Base-by-base conservation (phyloP, 495 filamentous ascomycete species). In the Aspergillus sclerotioniger region DNA sequence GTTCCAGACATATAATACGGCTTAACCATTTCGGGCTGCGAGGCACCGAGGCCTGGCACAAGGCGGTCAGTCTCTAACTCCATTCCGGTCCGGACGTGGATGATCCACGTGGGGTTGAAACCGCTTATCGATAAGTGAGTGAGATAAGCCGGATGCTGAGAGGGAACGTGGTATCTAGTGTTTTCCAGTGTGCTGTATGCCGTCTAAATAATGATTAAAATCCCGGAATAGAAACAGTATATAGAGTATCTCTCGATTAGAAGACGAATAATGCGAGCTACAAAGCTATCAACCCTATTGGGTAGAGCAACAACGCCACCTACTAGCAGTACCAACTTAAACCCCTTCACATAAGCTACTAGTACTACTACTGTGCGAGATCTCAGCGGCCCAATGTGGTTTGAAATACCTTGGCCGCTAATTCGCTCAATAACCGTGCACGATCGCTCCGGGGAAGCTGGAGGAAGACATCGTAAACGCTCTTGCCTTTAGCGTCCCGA, bases 401-500 rank as follows among this genome's bases (percentile, higher is more conserved):
- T 54, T 77, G 76, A 46, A 92, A 88, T 2, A 91, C 82, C 70
- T 86, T 89, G 19, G 86, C 84, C 15, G 89, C 88, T 56, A 92
- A 69, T 72, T 89, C 85, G 67, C 85, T 88, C 51, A 92, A 72
- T 64, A 98, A 71, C 76, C 84, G 85, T 33, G 90, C 83, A 63
- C 89, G 87, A 66, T 96, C 92, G 31, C 72, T 75, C 71, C 88
- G 86, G 57, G 92, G 92, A 64, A 98, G 71, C 58, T 96, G 90
- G 66, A 82, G 51, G 62, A 93, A 98, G 21, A 96, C 94, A 44
- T 84, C 82, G 76, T 95, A 98, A 19, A 98, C 95, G 74, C 89
- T 94, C 85, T 97, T 96, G 9, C 93, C 93, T 72, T 86, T 89
- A 15, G 88, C 83, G 77, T 98, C 94, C 43, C 94, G 79, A 4